A percentile compares a stretch with the other conserved stretches of the same genome.
Conservation (phyloP, 1,284 basidiomycete genomes). For the Blastosporella zonata region DNA sequence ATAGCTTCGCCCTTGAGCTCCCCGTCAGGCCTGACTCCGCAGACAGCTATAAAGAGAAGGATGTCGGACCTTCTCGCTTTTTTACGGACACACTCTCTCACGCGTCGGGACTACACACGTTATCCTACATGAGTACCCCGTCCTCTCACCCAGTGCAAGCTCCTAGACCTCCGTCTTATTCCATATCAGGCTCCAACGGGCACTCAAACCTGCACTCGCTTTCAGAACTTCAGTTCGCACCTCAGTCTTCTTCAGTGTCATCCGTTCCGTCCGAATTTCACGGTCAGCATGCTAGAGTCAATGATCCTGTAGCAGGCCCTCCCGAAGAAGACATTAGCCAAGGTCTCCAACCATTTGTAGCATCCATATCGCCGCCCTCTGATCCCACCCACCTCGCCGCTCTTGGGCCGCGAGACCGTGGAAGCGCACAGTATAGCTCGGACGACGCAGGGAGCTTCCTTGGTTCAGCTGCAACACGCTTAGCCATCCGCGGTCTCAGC, state of each 20-base stretch:
- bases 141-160: constrained; percentile 13
- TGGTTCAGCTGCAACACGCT: constrained; percentile 31
- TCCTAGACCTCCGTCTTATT: constrained; percentile 30
- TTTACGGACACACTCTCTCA: constrained; percentile 14
- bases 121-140: constrained; percentile 31
- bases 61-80: constrained; percentile 11
- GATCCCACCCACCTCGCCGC: constrained; percentile 5
- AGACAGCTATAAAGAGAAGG: constrained; percentile 18
- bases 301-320: constrained; percentile 13
- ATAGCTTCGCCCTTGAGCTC: constrained; percentile 34
- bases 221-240: constrained; percentile 22
- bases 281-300: constrained; percentile 21
- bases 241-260: constrained; percentile 27
- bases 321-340: constrained; percentile 11
- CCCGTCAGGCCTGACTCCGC: constrained; percentile 23
- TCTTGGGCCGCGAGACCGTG: constrained; percentile 27
- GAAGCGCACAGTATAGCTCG: constrained; percentile 28
- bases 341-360: constrained; percentile 14
- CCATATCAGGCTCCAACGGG: constrained; percentile 25
- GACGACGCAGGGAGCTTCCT: constrained; percentile 33
- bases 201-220: constrained; percentile 20
- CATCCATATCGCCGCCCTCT: not conserved
- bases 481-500: constrained; percentile 37
- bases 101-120: constrained; percentile 26
- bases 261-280: constrained; percentile 20